Conservation (phyloP, 2,329 filamentous ascomycete genomes). For the Colletotrichum sp. region DNA sequence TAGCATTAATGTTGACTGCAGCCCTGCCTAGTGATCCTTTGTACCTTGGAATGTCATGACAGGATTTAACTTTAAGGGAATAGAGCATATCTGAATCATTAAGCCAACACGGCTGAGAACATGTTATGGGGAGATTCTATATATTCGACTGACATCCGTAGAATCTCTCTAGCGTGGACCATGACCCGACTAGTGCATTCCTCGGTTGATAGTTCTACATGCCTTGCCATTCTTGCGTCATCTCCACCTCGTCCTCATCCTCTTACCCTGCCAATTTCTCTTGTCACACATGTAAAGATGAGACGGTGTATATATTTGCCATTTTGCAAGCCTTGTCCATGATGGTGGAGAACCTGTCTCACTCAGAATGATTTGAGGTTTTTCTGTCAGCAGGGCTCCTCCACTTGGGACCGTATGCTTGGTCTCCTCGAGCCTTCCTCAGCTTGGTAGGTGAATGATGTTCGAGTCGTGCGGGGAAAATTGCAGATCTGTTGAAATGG, state of each 20-base stretch:
- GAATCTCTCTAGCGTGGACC: no score
- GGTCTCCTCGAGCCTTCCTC: not conserved
- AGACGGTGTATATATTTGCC: not conserved
- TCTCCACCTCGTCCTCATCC: not conserved
- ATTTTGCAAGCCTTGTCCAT: not conserved
- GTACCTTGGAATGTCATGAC: accelerated
- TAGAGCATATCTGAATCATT: no score
- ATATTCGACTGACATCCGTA: no score
- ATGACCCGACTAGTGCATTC: not conserved
- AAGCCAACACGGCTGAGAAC: no score
- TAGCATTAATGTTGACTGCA: no score
- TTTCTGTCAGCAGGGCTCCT: not conserved
- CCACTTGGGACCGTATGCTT: not conserved
- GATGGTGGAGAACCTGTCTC: not conserved
- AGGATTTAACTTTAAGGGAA: no score
- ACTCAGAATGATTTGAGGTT: not conserved
- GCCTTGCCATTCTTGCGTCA: not conserved
- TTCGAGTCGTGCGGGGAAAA: not conserved
- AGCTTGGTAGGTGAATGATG: not conserved
- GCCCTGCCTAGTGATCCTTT: no score
- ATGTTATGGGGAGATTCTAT: no score
- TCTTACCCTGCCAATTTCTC: not conserved
- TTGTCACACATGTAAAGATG: not conserved
- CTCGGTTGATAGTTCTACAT: accelerated
- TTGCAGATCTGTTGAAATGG: not conserved